Evolutionary conservation across 495 filamentous ascomycete species (phyloP), one percentile per base, ranked within the genome.

Genomic region (Staphylotrichum tortipilum): DNA sequence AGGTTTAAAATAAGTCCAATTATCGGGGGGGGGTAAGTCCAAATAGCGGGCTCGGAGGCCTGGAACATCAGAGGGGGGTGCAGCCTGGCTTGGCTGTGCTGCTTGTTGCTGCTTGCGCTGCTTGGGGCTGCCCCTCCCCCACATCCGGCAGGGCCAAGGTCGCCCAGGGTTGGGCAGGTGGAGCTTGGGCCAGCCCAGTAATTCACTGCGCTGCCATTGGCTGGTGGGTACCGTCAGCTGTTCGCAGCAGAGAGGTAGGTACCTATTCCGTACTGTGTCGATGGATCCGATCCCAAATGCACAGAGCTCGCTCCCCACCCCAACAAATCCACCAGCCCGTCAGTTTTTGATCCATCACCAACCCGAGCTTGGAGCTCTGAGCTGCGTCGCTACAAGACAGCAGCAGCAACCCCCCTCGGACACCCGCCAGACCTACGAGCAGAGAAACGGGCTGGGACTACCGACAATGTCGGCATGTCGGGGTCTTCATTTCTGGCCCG

Each of bases 391-490:
- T 6, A 23, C 47, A 14, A 28, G 1, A 29, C 15, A 14, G 4
- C 24, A 8, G 14, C 7, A 29, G 17, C 11, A 40, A 28, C 47
- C 28, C 0, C 39, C 38, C 39, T 18, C 29, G n/a, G n/a, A n/a
- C n/a, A n/a, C n/a, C n/a, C 19, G 19, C 30, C 21, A 9, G 34
- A 6, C 7, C 7, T 21, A 15, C 28, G 34, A 11, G 26, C 17
- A 2, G 19, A 34, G 43, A 39, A 8, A 11, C 12, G 14, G 24
- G 15, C 30, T 24, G 30, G 26, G 34, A 49, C 15, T 39, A 40
- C 31, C 58, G 40, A 28, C 42, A 47, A 63, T 63, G 61, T 62
- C 46, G 43, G 37, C 56, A 64, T 64, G 61, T 47, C 61, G 37
- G 51, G 42, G 36, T 49, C 36, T 31, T 48, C 50, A 46, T 44